Conservation (phyloP, 1,139 yeast species). For the Geotrichum siamense region DNA sequence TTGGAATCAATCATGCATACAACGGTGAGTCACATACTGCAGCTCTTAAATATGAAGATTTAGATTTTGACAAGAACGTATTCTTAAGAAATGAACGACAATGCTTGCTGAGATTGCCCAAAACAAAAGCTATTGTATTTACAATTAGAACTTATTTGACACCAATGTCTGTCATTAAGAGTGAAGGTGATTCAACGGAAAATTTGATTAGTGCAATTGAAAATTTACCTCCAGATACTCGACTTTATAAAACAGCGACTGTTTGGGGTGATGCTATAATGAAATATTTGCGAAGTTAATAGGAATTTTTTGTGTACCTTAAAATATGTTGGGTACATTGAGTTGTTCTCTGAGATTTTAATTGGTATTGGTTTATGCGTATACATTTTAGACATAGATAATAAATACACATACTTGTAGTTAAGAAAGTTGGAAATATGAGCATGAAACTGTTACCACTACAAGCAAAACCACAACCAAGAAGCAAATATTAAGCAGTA, state of each 20-base stretch:
- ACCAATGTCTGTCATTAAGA: slow-evolving; percentile 48
- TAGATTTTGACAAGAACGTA: slow-evolving; percentile 48
- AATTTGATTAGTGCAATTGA: slow-evolving; percentile 54
- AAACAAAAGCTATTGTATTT: slow-evolving; percentile 49
- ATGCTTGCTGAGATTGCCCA: slow-evolving; percentile 51
- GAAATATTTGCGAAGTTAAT: slow-evolving; percentile 35
- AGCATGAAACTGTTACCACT: no score
- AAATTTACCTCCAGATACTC: slow-evolving; percentile 50
- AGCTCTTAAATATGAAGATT: slow-evolving; percentile 36
- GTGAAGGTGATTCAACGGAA: slow-evolving; percentile 35
- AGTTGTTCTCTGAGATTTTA: no score
- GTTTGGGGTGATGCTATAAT: slow-evolving; percentile 63
- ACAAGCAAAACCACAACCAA: no score
- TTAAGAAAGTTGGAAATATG: no score
- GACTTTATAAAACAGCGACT: slow-evolving; percentile 51
- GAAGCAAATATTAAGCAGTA: no score
- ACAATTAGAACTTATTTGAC: slow-evolving; percentile 59
- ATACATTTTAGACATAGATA: no score
- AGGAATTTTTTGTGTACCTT: neutral
- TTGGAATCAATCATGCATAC: slow-evolving; percentile 44
- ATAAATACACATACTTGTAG: no score
- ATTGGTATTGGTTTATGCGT: no score
- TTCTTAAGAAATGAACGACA: slow-evolving; percentile 60
- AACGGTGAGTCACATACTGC: slow-evolving; percentile 26
- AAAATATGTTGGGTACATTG: no score